phyloP scores from a whole-genome alignment of 2,329 filamentous ascomycete genomes.

The Fusarium tanahbumbuense region DNA sequence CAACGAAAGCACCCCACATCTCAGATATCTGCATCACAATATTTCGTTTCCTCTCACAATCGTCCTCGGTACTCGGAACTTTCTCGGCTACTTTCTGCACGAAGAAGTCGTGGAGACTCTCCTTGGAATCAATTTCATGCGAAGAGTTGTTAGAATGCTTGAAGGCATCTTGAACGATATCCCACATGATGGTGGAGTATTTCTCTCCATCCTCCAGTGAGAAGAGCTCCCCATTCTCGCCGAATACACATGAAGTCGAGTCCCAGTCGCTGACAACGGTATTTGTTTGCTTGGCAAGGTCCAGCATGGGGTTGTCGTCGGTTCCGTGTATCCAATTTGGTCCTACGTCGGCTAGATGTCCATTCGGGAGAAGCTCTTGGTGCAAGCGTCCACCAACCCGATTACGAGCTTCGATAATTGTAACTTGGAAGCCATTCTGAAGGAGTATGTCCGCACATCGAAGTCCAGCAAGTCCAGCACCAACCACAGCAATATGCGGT shows the following conservation, averaged over 20 bases:
- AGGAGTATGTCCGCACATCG: constrained; percentile 76
- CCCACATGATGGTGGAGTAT: constrained; percentile 71
- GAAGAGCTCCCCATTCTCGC: constrained; percentile 66
- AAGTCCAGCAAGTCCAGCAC: constrained; percentile 77
- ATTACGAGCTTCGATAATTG: constrained; percentile 74
- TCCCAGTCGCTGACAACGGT: constrained; percentile 64
- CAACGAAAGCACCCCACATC: constrained; percentile 78
- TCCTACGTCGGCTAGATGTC: constrained; percentile 67
- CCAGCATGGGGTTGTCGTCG: constrained; percentile 74
- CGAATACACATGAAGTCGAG: constrained; percentile 65
- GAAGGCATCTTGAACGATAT: constrained; percentile 75
- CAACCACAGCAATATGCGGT: constrained; percentile 74
- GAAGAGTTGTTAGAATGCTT: constrained; percentile 70
- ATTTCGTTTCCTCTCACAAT: constrained; percentile 55
- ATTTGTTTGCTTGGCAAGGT: constrained; percentile 71
- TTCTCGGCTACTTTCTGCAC: constrained; percentile 56
- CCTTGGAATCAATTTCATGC: constrained; percentile 57
- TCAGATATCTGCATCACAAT: constrained; percentile 66
- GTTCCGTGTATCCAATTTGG: constrained; percentile 88
- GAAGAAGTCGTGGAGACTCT: constrained; percentile 68
- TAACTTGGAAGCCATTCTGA: constrained; percentile 73
- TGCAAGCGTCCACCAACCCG: constrained; percentile 74
- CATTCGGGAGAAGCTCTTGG: constrained; percentile 62
- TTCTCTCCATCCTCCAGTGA: constrained; percentile 57
- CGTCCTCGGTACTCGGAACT: constrained; percentile 58